Percentiles rank a stretch among this genome's conserved stretches.
Evolutionary conservation across 2,329 filamentous ascomycete species (phyloP).

Genomic region (Botryotinia narcissicola): DNA sequence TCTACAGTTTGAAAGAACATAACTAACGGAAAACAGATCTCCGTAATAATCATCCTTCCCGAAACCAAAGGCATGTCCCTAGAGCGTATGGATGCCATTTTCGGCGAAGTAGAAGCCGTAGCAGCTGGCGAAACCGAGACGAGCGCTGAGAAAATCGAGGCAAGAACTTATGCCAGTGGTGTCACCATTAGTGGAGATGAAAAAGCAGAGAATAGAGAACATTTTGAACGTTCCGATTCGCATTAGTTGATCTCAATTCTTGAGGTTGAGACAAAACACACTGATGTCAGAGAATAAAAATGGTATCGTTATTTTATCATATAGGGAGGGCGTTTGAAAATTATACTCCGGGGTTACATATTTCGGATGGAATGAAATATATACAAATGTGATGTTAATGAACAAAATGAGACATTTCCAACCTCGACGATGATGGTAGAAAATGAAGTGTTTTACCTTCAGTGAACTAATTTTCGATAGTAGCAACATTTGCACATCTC

Average conservation of each 20-base stretch:
- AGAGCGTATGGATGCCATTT: slow-evolving; percentile 54
- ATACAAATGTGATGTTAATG: neutral
- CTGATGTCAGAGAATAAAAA: neutral
- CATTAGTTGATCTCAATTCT: neutral
- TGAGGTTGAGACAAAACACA: neutral
- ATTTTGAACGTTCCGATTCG: neutral
- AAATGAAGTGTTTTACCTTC: neutral
- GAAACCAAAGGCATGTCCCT: slow-evolving; percentile 53
- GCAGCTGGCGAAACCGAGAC: slow-evolving; percentile 37
- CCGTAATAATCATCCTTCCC: slow-evolving; percentile 51
- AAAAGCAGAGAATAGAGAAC: neutral
- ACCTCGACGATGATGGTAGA: neutral
- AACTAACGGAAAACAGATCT: slow-evolving; percentile 35
- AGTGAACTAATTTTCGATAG: neutral
- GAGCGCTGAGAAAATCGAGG: slow-evolving; percentile 34
- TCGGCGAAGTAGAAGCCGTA: slow-evolving; percentile 41
- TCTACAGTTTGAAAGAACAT: neutral
- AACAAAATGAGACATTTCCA: neutral
- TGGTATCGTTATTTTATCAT: neutral
- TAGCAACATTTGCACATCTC: neutral
- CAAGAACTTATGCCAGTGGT: slow-evolving; percentile 1
- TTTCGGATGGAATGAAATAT: neutral
- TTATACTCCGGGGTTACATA: neutral
- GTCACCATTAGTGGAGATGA: neutral
- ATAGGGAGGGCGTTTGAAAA: neutral